Evolutionary conservation across 2,329 filamentous ascomycete genomes (phyloP).

Genomic region (Xylariales sp.): DNA sequence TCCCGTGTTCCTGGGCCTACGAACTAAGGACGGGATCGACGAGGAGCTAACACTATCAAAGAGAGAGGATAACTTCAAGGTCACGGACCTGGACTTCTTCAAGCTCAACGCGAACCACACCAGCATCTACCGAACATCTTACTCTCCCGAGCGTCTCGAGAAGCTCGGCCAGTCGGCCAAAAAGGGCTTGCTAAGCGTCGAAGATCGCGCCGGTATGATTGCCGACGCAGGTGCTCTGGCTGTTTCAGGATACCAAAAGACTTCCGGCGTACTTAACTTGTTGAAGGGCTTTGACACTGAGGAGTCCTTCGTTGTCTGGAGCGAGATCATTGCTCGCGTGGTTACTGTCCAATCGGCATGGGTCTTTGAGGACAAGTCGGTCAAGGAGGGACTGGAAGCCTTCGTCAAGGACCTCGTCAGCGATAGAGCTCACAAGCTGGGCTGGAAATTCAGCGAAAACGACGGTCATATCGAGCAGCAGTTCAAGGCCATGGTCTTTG

Average conservation of each 20-base stretch:
- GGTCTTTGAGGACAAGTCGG: slow-evolving; percentile 76
- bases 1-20: slow-evolving; percentile 83
- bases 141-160: slow-evolving; percentile 73
- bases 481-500: slow-evolving; percentile 90
- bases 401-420: slow-evolving; percentile 78
- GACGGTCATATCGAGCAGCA: slow-evolving; percentile 91
- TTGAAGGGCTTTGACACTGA: slow-evolving; percentile 83
- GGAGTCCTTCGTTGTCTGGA: slow-evolving; percentile 90
- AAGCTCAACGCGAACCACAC: slow-evolving; percentile 96
- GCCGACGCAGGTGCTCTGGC: slow-evolving; percentile 87
- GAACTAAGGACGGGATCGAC: slow-evolving; percentile 77
- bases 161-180: slow-evolving; percentile 88
- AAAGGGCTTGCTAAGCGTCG: slow-evolving; percentile 72
- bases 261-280: slow-evolving; percentile 79
- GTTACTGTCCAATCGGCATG: slow-evolving; percentile 77
- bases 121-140: slow-evolving; percentile 85
- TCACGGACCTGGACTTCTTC: slow-evolving; percentile 82
- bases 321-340: slow-evolving; percentile 78
- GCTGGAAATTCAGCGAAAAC: slow-evolving; percentile 79
- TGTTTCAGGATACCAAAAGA: slow-evolving; percentile 88
- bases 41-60: slow-evolving; percentile 66
- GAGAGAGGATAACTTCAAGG: slow-evolving; percentile 72
- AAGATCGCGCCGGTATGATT: slow-evolving; percentile 93
- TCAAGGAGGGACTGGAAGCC: slow-evolving; percentile 70
- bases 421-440: slow-evolving; percentile 76